A percentile compares a stretch with the other conserved stretches of the same genome.
Evolutionary conservation across 495 filamentous ascomycete genomes (phyloP).

Genomic region (Penicillium coprophilum): DNA sequence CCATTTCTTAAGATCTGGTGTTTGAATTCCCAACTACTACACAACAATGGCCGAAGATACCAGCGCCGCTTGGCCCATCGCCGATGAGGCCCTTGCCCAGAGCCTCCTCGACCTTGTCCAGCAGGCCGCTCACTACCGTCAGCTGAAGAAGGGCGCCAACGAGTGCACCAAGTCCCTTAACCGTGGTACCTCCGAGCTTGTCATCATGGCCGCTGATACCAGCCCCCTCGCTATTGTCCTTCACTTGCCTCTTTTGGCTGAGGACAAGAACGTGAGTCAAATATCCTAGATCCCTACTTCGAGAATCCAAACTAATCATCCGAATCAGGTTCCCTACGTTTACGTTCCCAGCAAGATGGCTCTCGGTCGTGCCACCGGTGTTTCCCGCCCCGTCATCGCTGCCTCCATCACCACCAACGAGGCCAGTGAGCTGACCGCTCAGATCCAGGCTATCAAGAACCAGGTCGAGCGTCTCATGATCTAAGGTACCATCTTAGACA

Average conservation of each 20-base stretch:
- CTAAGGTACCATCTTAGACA: constrained; percentile 48
- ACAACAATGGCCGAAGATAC: constrained; percentile 44
- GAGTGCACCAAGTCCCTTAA: constrained; percentile 82
- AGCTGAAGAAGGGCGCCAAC: constrained; percentile 81
- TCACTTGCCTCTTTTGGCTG: constrained; percentile 83
- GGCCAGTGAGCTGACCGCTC: constrained; percentile 77
- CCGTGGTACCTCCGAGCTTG: constrained; percentile 80
- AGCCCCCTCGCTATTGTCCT: constrained; percentile 82
- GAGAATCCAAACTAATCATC: not conserved
- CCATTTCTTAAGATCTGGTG: constrained; percentile 35
- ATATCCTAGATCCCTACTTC: not conserved
- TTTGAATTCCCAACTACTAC: constrained; percentile 13
- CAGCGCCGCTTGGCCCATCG: constrained; percentile 77
- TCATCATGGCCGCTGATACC: constrained; percentile 57
- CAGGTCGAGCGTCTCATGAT: constrained; percentile 97
- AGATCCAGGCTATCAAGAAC: constrained; percentile 83
- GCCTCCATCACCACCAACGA: constrained; percentile 81
- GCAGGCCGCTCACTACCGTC: constrained; percentile 78
- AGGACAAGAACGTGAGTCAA: constrained; percentile 69
- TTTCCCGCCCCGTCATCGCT: constrained; percentile 82
- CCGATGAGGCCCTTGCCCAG: constrained; percentile 78
- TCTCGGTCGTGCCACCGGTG: constrained; percentile 72
- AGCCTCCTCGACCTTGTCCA: constrained; percentile 83
- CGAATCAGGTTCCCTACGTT: constrained; percentile 52
- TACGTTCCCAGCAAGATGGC: constrained; percentile 67